Base-by-base conservation (phyloP, 768 basidiomycete genomes). In the Hygrophoropsis aurantiaca region DNA sequence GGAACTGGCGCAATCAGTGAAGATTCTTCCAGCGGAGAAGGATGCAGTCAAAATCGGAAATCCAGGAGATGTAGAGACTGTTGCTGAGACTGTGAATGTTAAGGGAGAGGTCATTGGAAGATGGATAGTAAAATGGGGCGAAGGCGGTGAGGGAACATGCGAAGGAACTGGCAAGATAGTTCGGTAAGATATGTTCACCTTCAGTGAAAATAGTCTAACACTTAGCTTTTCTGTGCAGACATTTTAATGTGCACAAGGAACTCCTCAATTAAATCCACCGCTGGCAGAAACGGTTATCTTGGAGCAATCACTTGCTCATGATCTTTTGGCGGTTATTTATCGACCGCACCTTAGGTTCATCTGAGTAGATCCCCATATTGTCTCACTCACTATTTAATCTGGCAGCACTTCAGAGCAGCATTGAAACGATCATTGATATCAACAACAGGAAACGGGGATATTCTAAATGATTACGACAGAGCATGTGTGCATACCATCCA, bases 61-160 rank as follows among this genome's bases (percentile, higher is more conserved):
- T 15, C 69, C 75, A 1, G 83, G 82, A 3, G 57, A 68, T 47
- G 82, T 89, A 55, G 89, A 92, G 66, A 90, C 90, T 1, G 76
- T 91, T 1, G 90, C 91, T 11, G 90, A 91, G 65, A 90, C 87
- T 3, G 54, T 73, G 35, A 78, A 85, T 53, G 62, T 70, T 32
- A 68, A 74, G 11, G 87, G 85, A 0, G 71, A 74, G 13, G 66
- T 89, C 11, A 42, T 87, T 8, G 90, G 90, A 19, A 70, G 86
- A 41, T 91, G 90, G 90, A 69, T 89, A 10, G 89, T 92, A 2
- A 74, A 70, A 40, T 92, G 90, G 88, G 80, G 73, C 13, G 76
- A 82, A 52, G 70, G 78, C 30, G 85, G 85, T 2, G 71, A 72
- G 42, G 87, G 87, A 16, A 72, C 61, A 3, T 91, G 88, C 57